Percentiles rank a stretch among this genome's conserved stretches.
Conservation (phyloP, 2,329 filamentous ascomycete genomes). For the Periconia sp. region DNA sequence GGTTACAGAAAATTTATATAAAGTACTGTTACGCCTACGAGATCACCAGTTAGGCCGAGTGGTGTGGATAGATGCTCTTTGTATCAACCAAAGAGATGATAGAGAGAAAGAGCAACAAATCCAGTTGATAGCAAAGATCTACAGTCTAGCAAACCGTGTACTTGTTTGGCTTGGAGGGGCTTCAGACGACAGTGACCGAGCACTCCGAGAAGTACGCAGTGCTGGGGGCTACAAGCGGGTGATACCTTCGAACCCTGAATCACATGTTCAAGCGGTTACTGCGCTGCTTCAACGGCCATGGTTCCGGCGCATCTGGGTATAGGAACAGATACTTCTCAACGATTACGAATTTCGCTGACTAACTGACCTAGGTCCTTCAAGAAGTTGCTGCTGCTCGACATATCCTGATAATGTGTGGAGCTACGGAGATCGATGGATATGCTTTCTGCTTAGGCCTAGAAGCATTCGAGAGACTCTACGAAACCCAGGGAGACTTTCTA, state of each 20-base stretch:
- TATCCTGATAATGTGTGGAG: constrained; percentile 18
- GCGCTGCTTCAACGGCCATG: constrained; percentile 20
- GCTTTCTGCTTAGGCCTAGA: constrained; percentile 23
- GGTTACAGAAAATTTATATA: constrained; percentile 14
- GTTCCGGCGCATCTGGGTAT: constrained; percentile 28
- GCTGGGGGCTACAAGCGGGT: constrained; percentile 7
- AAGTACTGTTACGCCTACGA: constrained; percentile 11
- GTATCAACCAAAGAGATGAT: constrained; percentile 14
- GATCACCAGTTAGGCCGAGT: constrained; percentile 9
- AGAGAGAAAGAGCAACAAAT: constrained; percentile 18
- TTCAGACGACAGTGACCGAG: constrained; percentile 13
- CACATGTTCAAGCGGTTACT: constrained; percentile 15
- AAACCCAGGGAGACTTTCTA: constrained; percentile 13
- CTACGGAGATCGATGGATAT: constrained; percentile 19
- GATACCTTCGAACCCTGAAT: constrained; percentile 5
- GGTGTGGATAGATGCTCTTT: constrained; percentile 16
- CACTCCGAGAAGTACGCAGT: constrained; percentile 15
- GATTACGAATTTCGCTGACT: constrained; percentile 13
- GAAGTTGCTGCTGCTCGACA: constrained; percentile 25
- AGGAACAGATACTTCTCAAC: background rate
- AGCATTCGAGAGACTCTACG: constrained; percentile 6
- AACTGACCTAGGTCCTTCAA: constrained; percentile 21
- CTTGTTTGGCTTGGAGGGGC: constrained; percentile 21
- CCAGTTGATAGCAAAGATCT: constrained; percentile 19
- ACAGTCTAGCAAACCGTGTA: constrained; percentile 14